Conservation (phyloP, 2,329 filamentous ascomycete species). For the Westerdykella ornata region DNA sequence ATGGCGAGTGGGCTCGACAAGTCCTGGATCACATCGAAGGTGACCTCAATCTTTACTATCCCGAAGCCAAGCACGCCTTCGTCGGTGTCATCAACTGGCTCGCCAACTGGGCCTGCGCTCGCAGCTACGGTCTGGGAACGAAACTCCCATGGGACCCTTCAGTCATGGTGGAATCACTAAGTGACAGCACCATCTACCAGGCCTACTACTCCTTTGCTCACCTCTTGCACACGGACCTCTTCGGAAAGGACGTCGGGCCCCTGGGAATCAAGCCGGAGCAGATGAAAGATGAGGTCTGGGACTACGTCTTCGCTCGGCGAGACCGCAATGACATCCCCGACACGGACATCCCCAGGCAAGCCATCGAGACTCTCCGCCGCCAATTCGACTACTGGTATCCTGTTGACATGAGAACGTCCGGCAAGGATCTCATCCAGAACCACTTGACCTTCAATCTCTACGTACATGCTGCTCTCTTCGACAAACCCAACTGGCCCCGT, state of each 20-base stretch:
- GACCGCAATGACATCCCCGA: slow-evolving; percentile 63
- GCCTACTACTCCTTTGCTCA: slow-evolving; percentile 58
- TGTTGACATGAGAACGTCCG: slow-evolving; percentile 76
- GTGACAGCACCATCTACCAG: slow-evolving; percentile 90
- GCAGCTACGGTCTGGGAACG: slow-evolving; percentile 86
- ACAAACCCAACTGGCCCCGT: slow-evolving; percentile 78
- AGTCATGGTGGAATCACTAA: slow-evolving; percentile 87
- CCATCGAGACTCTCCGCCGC: slow-evolving; percentile 72
- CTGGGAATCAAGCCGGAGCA: slow-evolving; percentile 64
- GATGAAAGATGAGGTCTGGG: slow-evolving; percentile 93
- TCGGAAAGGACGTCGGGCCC: slow-evolving; percentile 53
- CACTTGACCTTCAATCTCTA: slow-evolving; percentile 96
- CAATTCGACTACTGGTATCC: slow-evolving; percentile 98
- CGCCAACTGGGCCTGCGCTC: slow-evolving; percentile 76
- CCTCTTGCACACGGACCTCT: slow-evolving; percentile 74
- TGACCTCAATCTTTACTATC: slow-evolving; percentile 71
- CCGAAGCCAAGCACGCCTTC: slow-evolving; percentile 54
- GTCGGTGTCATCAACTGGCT: slow-evolving; percentile 86
- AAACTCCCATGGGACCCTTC: slow-evolving; percentile 89
- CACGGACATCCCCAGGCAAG: slow-evolving; percentile 66
- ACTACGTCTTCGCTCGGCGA: slow-evolving; percentile 81
- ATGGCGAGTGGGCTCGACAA: slow-evolving; percentile 67
- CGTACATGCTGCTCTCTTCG: slow-evolving; percentile 85
- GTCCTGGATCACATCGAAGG: slow-evolving; percentile 46
- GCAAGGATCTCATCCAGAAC: slow-evolving; percentile 68